phyloP scores from a whole-genome alignment of 1,139 yeast genomes.

The Scheffersomyces cryptocercus region DNA sequence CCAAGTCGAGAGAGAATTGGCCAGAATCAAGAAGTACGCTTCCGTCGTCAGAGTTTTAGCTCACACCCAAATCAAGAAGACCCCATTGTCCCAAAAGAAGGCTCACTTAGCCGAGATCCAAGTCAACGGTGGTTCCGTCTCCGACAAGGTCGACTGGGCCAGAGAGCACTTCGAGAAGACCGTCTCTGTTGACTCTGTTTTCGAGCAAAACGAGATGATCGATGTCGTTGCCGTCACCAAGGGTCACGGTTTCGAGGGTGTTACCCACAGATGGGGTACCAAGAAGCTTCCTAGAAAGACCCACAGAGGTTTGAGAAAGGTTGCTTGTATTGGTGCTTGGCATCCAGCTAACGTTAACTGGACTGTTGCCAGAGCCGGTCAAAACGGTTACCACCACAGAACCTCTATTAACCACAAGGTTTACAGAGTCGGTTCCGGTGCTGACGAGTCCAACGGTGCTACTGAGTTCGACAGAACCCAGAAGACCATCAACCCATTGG shows the following conservation, averaged over 20 bases:
- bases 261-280: constrained; percentile 99
- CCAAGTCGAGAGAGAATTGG: constrained; percentile 93
- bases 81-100: constrained; percentile 99
- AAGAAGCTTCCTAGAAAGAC: constrained; percentile 99
- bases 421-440: constrained; percentile 98
- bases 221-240: constrained; percentile 99
- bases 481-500: constrained; percentile 99
- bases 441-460: constrained; percentile 90
- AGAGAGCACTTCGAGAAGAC: constrained; percentile 99
- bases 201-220: constrained; percentile 98
- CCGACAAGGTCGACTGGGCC: constrained; percentile 99
- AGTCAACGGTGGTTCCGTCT: constrained; percentile 97
- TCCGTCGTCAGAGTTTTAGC: constrained; percentile 98
- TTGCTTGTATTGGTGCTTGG: constrained; percentile 99
- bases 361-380: constrained; percentile 99
- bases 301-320: constrained; percentile 99
- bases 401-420: constrained; percentile 99
- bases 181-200: constrained; percentile 90
- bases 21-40: constrained; percentile 98
- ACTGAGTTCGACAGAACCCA: constrained; percentile 99
- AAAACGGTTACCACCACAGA: constrained; percentile 99
- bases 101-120: constrained; percentile 99
- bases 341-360: constrained; percentile 99
- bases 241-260: constrained; percentile 99
- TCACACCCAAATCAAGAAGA: constrained; percentile 99